These are phyloP conservation scores for Volvox reticuliferus DNA, from an alignment of 139 green algal genomes.

Conservation along the genomic window DNA sequence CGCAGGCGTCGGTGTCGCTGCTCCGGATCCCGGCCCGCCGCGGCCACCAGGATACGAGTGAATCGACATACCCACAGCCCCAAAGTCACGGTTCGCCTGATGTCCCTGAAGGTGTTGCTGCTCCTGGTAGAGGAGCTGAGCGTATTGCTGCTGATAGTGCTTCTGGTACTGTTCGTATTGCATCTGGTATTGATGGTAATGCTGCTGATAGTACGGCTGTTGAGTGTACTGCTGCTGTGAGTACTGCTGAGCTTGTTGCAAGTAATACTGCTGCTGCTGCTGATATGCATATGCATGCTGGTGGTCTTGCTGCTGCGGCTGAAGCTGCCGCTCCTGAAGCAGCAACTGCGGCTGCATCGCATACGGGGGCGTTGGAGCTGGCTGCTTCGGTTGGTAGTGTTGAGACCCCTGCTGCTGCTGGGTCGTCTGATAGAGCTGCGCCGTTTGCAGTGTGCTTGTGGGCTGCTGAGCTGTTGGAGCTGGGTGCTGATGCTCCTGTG, in stretches of 20 bases:
- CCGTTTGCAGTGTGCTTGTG: background rate
- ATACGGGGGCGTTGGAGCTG: background rate
- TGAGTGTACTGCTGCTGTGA: slow-evolving; percentile 4
- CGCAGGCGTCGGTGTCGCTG: background rate
- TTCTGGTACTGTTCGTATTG: background rate
- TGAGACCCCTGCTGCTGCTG: background rate
- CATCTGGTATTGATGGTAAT: slow-evolving; percentile 1
- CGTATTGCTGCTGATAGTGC: background rate
- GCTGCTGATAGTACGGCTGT: slow-evolving; percentile 1
- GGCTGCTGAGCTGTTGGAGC: background rate
- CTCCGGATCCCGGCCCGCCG: background rate
- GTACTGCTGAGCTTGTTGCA: background rate
- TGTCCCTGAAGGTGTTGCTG: background rate
- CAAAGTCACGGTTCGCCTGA: background rate
- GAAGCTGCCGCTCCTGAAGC: background rate
- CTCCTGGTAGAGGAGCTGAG: background rate
- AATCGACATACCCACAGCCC: background rate
- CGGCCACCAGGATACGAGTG: background rate
- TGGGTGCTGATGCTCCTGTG: background rate
- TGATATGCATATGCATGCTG: background rate
- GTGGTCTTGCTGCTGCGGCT: background rate
- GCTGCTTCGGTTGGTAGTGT: background rate
- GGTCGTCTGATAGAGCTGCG: slow-evolving; percentile 2
- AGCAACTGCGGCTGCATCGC: background rate
- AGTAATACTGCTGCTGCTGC: background rate